Percentiles rank a stretch among this genome's conserved stretches.
phyloP scores from a whole-genome alignment of 441 rosid species.

The Geranium incanum region DNA sequence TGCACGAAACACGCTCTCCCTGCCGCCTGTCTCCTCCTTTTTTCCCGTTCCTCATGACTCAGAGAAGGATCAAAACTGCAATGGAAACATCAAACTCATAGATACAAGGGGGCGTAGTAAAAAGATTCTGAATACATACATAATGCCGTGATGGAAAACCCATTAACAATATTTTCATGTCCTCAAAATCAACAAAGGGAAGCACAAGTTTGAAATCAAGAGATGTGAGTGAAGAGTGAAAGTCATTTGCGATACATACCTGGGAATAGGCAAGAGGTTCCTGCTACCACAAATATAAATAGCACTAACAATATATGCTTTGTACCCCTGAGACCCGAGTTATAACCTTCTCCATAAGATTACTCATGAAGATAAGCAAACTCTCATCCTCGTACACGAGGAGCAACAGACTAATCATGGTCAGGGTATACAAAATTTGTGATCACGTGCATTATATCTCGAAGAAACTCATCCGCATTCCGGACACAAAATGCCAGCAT shows the following conservation, averaged over 20 bases:
- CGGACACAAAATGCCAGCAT: background rate
- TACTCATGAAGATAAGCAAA: background rate
- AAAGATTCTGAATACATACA: background rate
- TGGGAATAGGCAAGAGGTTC: background rate
- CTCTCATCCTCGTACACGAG: background rate
- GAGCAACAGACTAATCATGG: background rate
- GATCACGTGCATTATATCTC: background rate
- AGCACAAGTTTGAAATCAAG: no score
- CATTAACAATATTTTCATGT: no score
- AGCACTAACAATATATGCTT: background rate
- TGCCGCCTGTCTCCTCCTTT: constrained; percentile 42
- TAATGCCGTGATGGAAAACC: background rate
- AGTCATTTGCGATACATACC: background rate
- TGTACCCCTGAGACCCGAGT: background rate
- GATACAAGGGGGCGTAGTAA: background rate
- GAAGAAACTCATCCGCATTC: background rate
- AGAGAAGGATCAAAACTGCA: constrained; percentile 51
- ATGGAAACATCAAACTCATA: background rate
- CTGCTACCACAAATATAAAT: background rate
- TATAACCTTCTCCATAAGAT: background rate
- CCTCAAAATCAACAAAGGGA: no score
- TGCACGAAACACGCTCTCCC: constrained; percentile 53
- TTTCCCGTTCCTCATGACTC: constrained; percentile 49
- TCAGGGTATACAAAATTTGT: background rate
- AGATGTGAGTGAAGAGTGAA: background rate